These are phyloP conservation scores for Eucommia ulmoides DNA, from an alignment of 257 asterid species.

Conservation along the genomic window DNA sequence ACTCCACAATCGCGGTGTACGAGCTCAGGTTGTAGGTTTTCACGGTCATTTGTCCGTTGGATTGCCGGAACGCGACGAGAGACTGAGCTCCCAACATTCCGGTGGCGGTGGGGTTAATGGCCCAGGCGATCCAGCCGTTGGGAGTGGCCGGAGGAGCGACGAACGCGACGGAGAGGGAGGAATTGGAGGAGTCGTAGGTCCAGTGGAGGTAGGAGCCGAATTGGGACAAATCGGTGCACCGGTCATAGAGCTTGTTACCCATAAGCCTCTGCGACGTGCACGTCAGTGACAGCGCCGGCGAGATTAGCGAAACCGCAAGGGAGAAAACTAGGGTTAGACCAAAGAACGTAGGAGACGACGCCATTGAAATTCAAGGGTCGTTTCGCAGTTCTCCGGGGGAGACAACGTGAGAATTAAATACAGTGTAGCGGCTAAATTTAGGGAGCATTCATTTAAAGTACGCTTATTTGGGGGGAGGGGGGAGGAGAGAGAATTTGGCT, in stretches of 20 bases:
- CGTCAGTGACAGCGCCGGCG: conserved; percentile 33
- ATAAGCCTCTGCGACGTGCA: conserved; percentile 53
- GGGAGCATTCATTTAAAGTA: too few relatives aligned
- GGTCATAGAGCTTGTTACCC: conserved; percentile 32
- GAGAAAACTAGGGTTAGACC: not conserved
- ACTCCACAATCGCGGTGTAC: conserved; percentile 23
- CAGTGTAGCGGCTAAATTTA: too few relatives aligned
- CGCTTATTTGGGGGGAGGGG: too few relatives aligned
- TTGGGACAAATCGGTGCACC: conserved; percentile 57
- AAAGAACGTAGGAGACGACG: not conserved
- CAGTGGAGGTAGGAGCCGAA: conserved; percentile 61
- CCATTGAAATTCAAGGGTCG: too few relatives aligned
- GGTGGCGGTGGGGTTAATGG: conserved; percentile 37
- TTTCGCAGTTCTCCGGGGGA: too few relatives aligned
- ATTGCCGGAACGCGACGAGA: conserved; percentile 32
- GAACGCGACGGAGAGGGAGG: conserved; percentile 55
- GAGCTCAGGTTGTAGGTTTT: conserved; percentile 10
- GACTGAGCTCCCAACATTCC: conserved; percentile 69
- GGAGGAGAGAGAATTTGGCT: too few relatives aligned
- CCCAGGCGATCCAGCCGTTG: conserved; percentile 80
- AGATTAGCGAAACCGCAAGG: conserved; percentile 3
- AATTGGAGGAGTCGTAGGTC: conserved; percentile 24
- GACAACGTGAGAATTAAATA: too few relatives aligned
- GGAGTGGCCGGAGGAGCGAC: conserved; percentile 43
- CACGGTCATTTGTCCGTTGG: conserved; percentile 34